Base-by-base conservation (phyloP, 2,329 filamentous ascomycete species). In the Epichloe gansuensis region DNA sequence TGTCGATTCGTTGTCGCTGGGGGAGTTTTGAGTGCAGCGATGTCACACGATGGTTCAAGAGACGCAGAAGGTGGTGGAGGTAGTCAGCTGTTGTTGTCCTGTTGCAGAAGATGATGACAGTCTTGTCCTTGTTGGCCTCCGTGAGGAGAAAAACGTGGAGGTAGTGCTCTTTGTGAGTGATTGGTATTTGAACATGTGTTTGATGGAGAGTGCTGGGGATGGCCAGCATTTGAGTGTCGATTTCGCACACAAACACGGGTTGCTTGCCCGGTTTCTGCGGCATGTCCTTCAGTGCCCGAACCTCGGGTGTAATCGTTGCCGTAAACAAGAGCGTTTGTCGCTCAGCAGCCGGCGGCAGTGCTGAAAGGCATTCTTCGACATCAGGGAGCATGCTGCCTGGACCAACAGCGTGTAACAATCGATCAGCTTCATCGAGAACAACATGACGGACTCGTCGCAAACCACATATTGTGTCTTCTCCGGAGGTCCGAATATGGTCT, bases 251-350 rank as follows among this genome's bases (percentile, higher is more conserved):
- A 67, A 91, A 95, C 39, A 95, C 82, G 1, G 88, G 84, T 49
- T 80, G 81, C 55, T 87, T 85, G 50, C 81, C 81, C 1, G 81
- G 75, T 43, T 81, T 76, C 40, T 80, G 74, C 8, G 88, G 84
- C 71, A 87, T 80, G 53, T 85, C 79, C 67, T 95, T 93, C 54
- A 97, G 71, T 2, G 88, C 87, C 48, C 88, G 81, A 4, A 98
- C 89, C 71, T 97, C 91, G 3, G 88, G 82, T 0, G 93, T 97
- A 43, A 98, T 83, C 1, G 93, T 98, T 15, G 93, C 93, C 8
- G 93, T 98, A 71, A 98, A 98, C 3, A 98, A 79, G 15, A 95
- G 80, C 0, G 91, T 98, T 67, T 98, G 90, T n/a, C 93, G 80
- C 62, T 88, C 75, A 1, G 77, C 71, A 4, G 88, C 79, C 0